Evolutionary conservation across 108 stramenopile genomes (phyloP), one percentile per base, ranked within the genome.

Genomic region (Hondaea fermentalgiana): DNA sequence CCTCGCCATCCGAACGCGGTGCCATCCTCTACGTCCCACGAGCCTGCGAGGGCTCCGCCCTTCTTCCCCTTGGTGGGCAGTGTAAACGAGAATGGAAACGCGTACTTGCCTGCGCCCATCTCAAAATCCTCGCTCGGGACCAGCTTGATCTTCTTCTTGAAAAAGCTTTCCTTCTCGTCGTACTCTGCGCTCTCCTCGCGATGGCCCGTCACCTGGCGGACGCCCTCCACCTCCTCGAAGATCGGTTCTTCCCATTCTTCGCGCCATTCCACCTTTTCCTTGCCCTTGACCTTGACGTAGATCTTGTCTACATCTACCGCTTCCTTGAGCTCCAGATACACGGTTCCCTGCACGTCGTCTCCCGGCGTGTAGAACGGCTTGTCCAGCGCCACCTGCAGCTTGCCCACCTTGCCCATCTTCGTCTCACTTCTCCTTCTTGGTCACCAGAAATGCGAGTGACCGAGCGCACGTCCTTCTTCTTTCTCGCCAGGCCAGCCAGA

Each of bases 351-450:
- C 44, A 83, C 72, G 10, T 83, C 49, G 21, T 83, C 72, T 8
- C 72, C 72, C 47, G 72, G 72, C 72, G 49, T 45, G 72, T 83
- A 83, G 49, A 44, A 83, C 49, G 72, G 47, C 72, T 21, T 83
- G 72, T 83, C 72, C 72, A 83, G 49, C 44, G 72, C 72, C 72
- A 51, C 49, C 23, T 45, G 44, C 44, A 83, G 72, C 23, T 83
- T 45, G 49, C 49, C 49, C 23, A 83, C 49, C 72, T 83, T 83
- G 72, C 72, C 72, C 72, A 83, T 83, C 14, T 64, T 64, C 35
- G 28, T 28, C 28, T 28, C 28, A 28, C 28, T 28, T 28, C 28
- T 28, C 28, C 28, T 28, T 28, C 28, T 28, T 28, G 28, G 28
- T 28, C 28, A 28, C 28, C 28, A 28, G 28, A 28, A 28, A 28